These are phyloP conservation scores for Colletotrichum sp. DNA, from an alignment of 2,329 filamentous ascomycete genomes.

Conservation along the genomic window DNA sequence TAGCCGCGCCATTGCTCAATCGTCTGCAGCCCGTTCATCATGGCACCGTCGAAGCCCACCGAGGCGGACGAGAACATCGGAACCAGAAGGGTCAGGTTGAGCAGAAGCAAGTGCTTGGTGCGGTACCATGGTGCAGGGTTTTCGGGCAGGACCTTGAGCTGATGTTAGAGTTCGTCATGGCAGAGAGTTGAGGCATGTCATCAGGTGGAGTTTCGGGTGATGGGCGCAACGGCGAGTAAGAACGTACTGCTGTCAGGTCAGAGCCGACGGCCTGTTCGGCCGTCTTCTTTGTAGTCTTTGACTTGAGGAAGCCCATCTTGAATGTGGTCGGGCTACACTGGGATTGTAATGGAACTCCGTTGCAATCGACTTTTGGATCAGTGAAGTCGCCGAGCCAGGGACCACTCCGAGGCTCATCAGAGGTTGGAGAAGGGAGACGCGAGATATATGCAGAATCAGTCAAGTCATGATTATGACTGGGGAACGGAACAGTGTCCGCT, in stretches of 20 bases:
- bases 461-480: neutral
- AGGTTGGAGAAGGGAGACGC: neutral
- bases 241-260: slow-evolving; percentile 8
- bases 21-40: slow-evolving; percentile 41
- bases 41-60: slow-evolving; percentile 42
- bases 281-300: neutral
- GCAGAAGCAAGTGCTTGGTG: slow-evolving; percentile 42
- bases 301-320: slow-evolving; percentile 10
- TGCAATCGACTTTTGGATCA: neutral
- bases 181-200: neutral
- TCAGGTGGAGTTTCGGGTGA: neutral
- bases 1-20: slow-evolving; percentile 40
- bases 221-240: neutral
- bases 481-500: neutral
- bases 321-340: neutral
- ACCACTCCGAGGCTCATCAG: neutral
- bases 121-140: slow-evolving; percentile 46
- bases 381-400: neutral
- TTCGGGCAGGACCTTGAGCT: slow-evolving; percentile 40
- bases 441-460: neutral
- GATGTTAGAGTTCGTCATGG: neutral
- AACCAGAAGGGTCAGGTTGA: slow-evolving; percentile 48
- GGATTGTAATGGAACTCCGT: neutral
- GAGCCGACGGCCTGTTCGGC: slow-evolving; percentile 3
- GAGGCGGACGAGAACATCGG: slow-evolving; percentile 46